Percentiles rank a stretch among this genome's conserved stretches.
Conservation (phyloP, 2,329 filamentous ascomycete genomes). For the Pochonia chlamydosporia region DNA sequence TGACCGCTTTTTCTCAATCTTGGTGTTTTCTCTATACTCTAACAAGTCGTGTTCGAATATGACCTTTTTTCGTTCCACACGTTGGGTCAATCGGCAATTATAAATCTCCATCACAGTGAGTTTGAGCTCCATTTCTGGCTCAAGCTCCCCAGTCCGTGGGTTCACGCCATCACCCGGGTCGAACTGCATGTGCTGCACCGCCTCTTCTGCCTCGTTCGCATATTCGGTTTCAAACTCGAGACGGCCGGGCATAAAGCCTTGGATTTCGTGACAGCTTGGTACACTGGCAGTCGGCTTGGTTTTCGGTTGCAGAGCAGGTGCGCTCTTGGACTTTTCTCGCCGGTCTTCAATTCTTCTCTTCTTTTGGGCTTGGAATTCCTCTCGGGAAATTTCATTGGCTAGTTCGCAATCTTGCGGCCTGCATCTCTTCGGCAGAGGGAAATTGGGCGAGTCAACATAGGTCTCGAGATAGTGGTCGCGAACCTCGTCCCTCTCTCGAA, state of each 20-base stretch:
- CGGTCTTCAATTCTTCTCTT: constrained; percentile 90
- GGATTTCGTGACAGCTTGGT: constrained; percentile 93
- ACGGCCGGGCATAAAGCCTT: constrained; percentile 97
- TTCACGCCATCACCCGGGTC: constrained; percentile 93
- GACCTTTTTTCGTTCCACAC: constrained; percentile 91
- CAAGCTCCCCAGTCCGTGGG: constrained; percentile 73
- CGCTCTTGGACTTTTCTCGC: constrained; percentile 80
- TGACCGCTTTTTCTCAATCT: constrained; percentile 86
- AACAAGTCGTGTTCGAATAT: constrained; percentile 93
- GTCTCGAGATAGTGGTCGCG: constrained; percentile 87
- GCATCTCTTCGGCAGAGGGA: constrained; percentile 82
- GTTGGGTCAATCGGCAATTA: constrained; percentile 82
- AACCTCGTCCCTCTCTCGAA: constrained; percentile 90
- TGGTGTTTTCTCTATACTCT: constrained; percentile 87
- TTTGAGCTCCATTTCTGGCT: constrained; percentile 96
- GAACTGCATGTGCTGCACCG: constrained; percentile 97
- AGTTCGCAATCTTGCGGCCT: constrained; percentile 76
- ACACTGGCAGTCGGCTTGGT: constrained; percentile 95
- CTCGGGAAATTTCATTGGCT: constrained; percentile 74
- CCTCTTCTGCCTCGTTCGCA: constrained; percentile 95
- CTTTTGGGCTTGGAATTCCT: constrained; percentile 89
- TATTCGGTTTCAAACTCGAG: constrained; percentile 97
- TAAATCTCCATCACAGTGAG: constrained; percentile 98
- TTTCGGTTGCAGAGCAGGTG: constrained; percentile 78
- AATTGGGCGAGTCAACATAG: constrained; percentile 76